These are phyloP conservation scores for Cucurbita pepo DNA, from an alignment of 306 rosid species.

Conservation along the genomic window DNA sequence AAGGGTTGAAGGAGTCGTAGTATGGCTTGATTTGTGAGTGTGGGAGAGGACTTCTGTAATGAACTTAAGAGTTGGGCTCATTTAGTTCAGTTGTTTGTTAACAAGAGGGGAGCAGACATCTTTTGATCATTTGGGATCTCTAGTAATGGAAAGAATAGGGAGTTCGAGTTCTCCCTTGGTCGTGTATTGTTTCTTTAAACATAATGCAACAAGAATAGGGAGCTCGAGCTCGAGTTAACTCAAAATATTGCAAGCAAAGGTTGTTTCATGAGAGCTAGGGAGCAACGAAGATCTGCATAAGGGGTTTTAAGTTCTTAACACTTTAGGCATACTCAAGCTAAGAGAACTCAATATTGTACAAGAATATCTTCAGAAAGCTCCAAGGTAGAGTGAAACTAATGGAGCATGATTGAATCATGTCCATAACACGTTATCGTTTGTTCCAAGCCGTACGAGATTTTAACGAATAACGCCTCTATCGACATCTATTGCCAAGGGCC, in stretches of 20 bases:
- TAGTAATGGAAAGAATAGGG: neutral
- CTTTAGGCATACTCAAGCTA: too few relatives aligned
- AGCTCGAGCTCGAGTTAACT: too few relatives aligned
- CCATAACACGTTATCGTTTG: neutral
- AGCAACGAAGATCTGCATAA: too few relatives aligned
- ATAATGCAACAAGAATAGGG: too few relatives aligned
- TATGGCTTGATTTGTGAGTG: neutral
- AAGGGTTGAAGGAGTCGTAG: neutral
- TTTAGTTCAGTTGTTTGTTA: neutral
- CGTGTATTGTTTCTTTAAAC: too few relatives aligned
- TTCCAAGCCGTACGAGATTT: neutral
- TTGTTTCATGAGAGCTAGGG: too few relatives aligned
- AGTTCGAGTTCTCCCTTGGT: neutral
- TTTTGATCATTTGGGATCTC: neutral
- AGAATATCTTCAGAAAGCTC: too few relatives aligned
- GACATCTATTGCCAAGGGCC: neutral
- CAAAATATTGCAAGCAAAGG: too few relatives aligned
- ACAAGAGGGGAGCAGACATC: neutral
- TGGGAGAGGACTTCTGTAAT: neutral
- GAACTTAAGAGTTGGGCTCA: neutral
- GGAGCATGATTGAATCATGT: too few relatives aligned
- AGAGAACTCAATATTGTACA: too few relatives aligned
- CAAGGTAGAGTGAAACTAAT: too few relatives aligned
- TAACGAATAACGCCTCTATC: neutral
- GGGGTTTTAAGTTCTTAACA: too few relatives aligned